These are phyloP conservation scores for Verbascum thapsus DNA, from an alignment of 257 asterid species.

Conservation along the genomic window DNA sequence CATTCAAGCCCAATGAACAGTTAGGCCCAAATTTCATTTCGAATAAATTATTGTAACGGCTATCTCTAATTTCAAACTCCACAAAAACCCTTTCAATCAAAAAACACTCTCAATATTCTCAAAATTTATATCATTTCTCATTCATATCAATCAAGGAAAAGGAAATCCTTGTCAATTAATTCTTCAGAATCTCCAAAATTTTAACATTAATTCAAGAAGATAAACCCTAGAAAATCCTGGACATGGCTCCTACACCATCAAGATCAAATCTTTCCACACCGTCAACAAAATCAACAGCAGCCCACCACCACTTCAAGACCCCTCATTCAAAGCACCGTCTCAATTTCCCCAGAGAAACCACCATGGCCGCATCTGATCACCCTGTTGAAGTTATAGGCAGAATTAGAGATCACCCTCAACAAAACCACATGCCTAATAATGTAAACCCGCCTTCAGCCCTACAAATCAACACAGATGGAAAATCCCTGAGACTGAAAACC, in stretches of 20 bases:
- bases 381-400: slow-evolving; percentile 92
- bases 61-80: no score
- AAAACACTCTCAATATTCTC: no score
- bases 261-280: slow-evolving; percentile 52
- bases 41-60: no score
- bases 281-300: slow-evolving; percentile 44
- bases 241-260: slow-evolving; percentile 40
- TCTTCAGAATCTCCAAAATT: no score
- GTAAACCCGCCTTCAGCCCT: slow-evolving; percentile 44
- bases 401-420: slow-evolving; percentile 74
- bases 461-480: slow-evolving; percentile 49
- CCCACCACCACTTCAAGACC: slow-evolving; percentile 40
- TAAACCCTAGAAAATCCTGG: neutral
- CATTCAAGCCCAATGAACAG: no score
- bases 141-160: no score
- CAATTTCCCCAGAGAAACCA: slow-evolving; percentile 44
- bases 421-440: slow-evolving; percentile 35
- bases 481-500: slow-evolving; percentile 66
- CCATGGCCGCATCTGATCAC: slow-evolving; percentile 61
- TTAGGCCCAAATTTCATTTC: no score
- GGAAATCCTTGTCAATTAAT: no score
- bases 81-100: no score
- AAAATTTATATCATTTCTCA: no score
- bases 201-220: neutral
- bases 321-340: slow-evolving; percentile 72